phyloP scores from a whole-genome alignment of 1,284 basidiomycete genomes.

The Ustilago tritici region DNA sequence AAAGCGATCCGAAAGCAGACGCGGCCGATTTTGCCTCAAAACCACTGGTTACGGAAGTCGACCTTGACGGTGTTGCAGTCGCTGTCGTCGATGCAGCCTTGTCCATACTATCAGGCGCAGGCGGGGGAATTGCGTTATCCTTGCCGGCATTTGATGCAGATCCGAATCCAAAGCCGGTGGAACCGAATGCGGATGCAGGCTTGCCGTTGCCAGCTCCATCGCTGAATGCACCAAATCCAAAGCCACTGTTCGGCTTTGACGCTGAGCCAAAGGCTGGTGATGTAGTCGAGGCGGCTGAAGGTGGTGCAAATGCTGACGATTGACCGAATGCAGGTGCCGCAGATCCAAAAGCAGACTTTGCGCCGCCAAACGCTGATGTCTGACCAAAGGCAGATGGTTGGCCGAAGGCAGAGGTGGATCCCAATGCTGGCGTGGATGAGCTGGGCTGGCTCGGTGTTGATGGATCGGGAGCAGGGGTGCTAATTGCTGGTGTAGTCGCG shows the following conservation, averaged over 20 bases:
- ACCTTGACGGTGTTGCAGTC: conserved; percentile 12
- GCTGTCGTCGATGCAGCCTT: conserved; percentile 38
- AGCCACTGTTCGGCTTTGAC: conserved; percentile 38
- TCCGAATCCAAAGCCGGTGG: conserved; percentile 47
- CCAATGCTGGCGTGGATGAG: conserved; percentile 21
- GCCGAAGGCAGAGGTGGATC: conserved; percentile 40
- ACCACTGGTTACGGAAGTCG: conserved; percentile 11
- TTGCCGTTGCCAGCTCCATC: conserved; percentile 28
- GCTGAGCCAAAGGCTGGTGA: conserved; percentile 41
- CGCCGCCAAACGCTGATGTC: conserved; percentile 26
- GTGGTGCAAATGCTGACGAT: conserved; percentile 40
- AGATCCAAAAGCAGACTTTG: conserved; percentile 51
- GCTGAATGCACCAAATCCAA: conserved; percentile 52
- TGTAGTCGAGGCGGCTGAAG: conserved; percentile 11
- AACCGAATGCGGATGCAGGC: conserved; percentile 42
- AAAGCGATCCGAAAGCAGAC: conserved; percentile 29
- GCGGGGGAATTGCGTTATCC: conserved; percentile 22
- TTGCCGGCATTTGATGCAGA: conserved; percentile 25
- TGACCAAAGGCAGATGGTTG: conserved; percentile 38
- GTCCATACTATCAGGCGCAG: background rate
- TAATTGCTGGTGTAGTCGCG: conserved; percentile 12
- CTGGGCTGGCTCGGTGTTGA: conserved; percentile 17
- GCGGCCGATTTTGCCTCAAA: conserved; percentile 32
- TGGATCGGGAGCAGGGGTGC: conserved; percentile 11
- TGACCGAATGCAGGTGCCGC: conserved; percentile 47